Evolutionary conservation across 129 eudicot genomes (phyloP), one percentile per base, ranked within the genome.

Genomic region (Flaveria trinervia): DNA sequence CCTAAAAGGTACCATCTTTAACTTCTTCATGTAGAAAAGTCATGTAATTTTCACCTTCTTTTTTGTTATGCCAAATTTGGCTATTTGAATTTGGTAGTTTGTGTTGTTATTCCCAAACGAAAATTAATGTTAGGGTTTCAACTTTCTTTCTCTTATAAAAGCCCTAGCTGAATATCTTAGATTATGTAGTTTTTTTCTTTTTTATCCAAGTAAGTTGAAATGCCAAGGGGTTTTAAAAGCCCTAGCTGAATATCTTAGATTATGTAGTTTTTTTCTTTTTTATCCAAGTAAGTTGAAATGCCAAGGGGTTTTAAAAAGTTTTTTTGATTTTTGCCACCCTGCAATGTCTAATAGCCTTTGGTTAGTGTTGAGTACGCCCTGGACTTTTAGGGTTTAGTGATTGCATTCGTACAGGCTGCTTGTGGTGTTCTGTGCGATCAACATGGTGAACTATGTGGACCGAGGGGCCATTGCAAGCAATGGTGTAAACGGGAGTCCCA

Each of bases 401-500:
- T 17, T 71, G 72, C 50, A 20, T 79, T 20, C 50, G 23, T 67
- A 69, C 91, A 94, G 98, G 86, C 83, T 94, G 77, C 96, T 94
- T 61, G 78, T 67, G 3, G 77, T 94, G 51, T 94, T 91, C 67
- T 94, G 98, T 72, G 88, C 87, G 80, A 89, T 94, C 28, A 94
- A 91, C 79, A 82, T 94, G 86, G 65, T 94, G 26, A 94, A 94
- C 73, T 94, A 94, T 84, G 79, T 94, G 50, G 98, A 94, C 78
- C 92, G 98, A 46, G 98, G 98, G 20, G 93, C 96, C 11, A 94
- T 94, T 76, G 98, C 97, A 7, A 94, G 97, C 74, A 94, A 94
- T 84, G 98, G 98, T 69, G 97, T 94, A 13, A 94, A 94, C 65
- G 98, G 98, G 64, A 86, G 84, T 56, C 88, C 82, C 5, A 65